These are phyloP conservation scores for Solanum stenotomum DNA, from an alignment of 257 asterid species.

Conservation along the genomic window DNA sequence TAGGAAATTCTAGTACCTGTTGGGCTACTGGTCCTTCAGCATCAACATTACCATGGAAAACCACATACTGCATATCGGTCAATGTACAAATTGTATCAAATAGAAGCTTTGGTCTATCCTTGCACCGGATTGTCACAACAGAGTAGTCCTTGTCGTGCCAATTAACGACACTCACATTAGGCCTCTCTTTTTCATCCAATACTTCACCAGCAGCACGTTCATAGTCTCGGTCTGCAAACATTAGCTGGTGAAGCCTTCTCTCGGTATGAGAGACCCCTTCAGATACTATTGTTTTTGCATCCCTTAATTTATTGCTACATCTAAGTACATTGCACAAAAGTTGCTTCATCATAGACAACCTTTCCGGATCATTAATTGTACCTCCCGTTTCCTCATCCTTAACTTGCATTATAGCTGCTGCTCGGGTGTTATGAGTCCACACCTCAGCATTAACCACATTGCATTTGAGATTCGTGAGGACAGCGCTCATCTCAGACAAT, in stretches of 20 bases:
- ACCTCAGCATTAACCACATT: conserved; percentile 74
- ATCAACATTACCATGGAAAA: conserved; percentile 47
- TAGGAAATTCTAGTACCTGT: conserved; percentile 26
- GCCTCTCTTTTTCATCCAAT: conserved; percentile 14
- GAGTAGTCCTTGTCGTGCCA: conserved; percentile 46
- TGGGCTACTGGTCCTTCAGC: conserved; percentile 50
- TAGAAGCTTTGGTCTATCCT: conserved; percentile 55
- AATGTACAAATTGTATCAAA: conserved; percentile 61
- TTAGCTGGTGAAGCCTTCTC: conserved; percentile 74
- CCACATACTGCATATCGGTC: conserved; percentile 63
- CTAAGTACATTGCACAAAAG: conserved; percentile 58
- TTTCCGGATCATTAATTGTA: conserved; percentile 42
- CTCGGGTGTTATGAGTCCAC: conserved; percentile 85
- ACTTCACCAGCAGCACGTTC: conserved; percentile 16
- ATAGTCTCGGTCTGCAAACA: conserved; percentile 65
- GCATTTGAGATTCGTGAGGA: conserved; percentile 62
- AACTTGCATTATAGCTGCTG: conserved; percentile 73
- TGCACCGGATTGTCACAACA: conserved; percentile 35
- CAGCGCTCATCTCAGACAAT: conserved; percentile 81
- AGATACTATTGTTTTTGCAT: conserved; percentile 61
- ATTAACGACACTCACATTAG: conserved; percentile 33
- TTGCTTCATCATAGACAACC: conserved; percentile 37
- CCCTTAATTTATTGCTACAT: conserved; percentile 53
- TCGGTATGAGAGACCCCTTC: conserved; percentile 50
- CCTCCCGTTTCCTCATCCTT: conserved; percentile 49